Evolutionary conservation across 352 stramenopile genomes (phyloP).

Genomic region (Phytophthora tentaculata): DNA sequence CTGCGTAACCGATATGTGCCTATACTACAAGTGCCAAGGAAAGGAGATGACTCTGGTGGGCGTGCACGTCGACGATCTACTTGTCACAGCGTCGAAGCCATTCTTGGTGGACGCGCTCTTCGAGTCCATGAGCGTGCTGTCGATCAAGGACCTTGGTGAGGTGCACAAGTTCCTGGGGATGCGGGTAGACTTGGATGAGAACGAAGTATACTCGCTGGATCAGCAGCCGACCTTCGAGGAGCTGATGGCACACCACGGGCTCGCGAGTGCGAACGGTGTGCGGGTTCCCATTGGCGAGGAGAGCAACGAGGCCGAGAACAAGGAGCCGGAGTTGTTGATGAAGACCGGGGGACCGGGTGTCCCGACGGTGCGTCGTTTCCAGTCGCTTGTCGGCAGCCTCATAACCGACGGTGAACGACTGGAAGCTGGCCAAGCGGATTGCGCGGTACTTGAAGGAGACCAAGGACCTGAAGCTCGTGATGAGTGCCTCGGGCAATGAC

Average conservation of each 20-base stretch:
- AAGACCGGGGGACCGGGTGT: not conserved
- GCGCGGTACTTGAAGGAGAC: constrained; percentile 1
- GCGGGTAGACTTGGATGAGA: constrained; percentile 16
- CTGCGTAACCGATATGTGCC: no score
- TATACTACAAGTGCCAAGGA: not conserved
- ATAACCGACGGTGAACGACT: not conserved
- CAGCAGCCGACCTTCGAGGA: no score
- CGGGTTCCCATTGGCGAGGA: no score
- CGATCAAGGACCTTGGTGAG: no score
- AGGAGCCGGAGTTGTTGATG: not conserved
- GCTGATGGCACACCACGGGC: no score
- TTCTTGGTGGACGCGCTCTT: no score
- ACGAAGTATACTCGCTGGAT: constrained; percentile 13
- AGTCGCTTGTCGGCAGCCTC: constrained; percentile 40
- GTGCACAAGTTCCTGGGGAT: constrained; percentile 40
- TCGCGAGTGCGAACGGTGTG: no score
- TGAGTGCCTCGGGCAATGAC: not conserved
- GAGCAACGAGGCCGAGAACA: not conserved
- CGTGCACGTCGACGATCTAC: constrained; percentile 43
- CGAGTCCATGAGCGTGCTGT: no score
- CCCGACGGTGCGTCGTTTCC: constrained; percentile 29
- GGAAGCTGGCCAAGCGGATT: not conserved
- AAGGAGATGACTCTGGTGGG: constrained; percentile 7
- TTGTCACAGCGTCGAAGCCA: constrained; percentile 28
- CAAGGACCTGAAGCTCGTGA: constrained; percentile 2